Percentiles rank a stretch among this genome's conserved stretches.
Evolutionary conservation across 164 flowering plant genomes (phyloP).

Genomic region (Buxus sempervirens): DNA sequence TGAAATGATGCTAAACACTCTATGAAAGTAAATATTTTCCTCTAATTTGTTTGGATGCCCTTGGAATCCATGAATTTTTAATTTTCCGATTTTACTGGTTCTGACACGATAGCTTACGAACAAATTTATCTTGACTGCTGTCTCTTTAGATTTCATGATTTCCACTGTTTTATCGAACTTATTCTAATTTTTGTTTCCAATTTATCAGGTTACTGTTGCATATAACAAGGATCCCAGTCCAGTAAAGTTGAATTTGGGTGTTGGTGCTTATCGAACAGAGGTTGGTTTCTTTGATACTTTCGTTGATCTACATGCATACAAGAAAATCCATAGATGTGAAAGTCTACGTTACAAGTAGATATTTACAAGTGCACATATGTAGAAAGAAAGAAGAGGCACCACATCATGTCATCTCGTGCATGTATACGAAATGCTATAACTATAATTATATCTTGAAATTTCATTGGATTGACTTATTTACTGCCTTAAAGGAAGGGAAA

Average conservation of each 20-base stretch:
- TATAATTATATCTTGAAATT: not conserved
- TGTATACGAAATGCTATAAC: not conserved
- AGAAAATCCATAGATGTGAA: not conserved
- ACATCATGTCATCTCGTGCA: not conserved
- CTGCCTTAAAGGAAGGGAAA: conserved; percentile 73
- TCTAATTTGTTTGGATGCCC: too few species aligned
- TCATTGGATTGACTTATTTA: not conserved
- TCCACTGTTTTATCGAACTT: not conserved
- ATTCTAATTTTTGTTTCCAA: not conserved
- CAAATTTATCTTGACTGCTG: too few species aligned
- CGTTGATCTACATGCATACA: not conserved
- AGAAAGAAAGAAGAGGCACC: not conserved
- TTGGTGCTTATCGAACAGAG: conserved; percentile 99
- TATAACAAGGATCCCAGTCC: conserved; percentile 96
- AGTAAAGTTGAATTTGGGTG: conserved; percentile 87
- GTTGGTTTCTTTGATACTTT: conserved; percentile 23
- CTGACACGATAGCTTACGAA: too few species aligned
- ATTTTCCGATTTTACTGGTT: too few species aligned
- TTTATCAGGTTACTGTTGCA: conserved; percentile 85
- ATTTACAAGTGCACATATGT: too few species aligned
- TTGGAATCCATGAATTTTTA: too few species aligned
- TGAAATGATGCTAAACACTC: too few species aligned
- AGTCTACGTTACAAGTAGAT: not conserved
- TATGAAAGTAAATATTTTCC: too few species aligned
- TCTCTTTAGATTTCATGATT: too few species aligned